phyloP scores from a whole-genome alignment of 2,329 filamentous ascomycete species.

The Curvularia sp. region DNA sequence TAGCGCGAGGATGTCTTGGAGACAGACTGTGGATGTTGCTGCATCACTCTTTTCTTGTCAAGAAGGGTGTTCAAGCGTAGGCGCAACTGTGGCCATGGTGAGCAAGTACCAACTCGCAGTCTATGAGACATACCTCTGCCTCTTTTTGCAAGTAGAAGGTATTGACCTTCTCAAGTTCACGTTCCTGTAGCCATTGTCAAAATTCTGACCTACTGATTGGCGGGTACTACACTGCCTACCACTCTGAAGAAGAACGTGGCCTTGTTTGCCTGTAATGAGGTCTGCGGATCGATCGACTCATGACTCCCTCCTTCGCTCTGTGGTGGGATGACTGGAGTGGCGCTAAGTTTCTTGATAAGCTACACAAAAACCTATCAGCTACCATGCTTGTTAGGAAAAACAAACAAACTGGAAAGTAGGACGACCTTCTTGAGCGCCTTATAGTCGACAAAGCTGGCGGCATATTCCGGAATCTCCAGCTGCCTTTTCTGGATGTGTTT shows the following conservation, averaged over 20 bases:
- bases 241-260: slow-evolving; percentile 98
- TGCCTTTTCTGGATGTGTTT: slow-evolving; percentile 99
- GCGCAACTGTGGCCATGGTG: slow-evolving; percentile 72
- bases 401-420: slow-evolving; percentile 6
- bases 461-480: slow-evolving; percentile 99
- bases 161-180: slow-evolving; percentile 98
- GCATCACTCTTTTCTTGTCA: slow-evolving; percentile 92
- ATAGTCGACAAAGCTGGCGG: slow-evolving; percentile 98
- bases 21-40: slow-evolving; percentile 75
- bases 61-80: slow-evolving; percentile 88
- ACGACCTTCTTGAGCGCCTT: slow-evolving; percentile 97
- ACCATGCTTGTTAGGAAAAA: neutral
- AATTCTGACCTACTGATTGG: slow-evolving; percentile 2
- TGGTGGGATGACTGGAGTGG: slow-evolving; percentile 81
- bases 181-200: slow-evolving; percentile 67
- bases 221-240: slow-evolving; percentile 60
- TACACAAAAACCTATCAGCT: slow-evolving; percentile 52
- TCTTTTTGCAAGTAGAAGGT: slow-evolving; percentile 98
- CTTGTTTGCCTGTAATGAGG: slow-evolving; percentile 92
- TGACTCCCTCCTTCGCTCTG: slow-evolving; percentile 66
- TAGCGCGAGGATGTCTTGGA: slow-evolving; percentile 93
- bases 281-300: slow-evolving; percentile 74
- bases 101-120: slow-evolving; percentile 20
- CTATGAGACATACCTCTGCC: slow-evolving; percentile 75
- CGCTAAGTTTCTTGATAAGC: slow-evolving; percentile 98